Evolutionary conservation across 441 rosid genomes (phyloP), one percentile per base, ranked within the genome.

Genomic region (Lepidium campestre): DNA sequence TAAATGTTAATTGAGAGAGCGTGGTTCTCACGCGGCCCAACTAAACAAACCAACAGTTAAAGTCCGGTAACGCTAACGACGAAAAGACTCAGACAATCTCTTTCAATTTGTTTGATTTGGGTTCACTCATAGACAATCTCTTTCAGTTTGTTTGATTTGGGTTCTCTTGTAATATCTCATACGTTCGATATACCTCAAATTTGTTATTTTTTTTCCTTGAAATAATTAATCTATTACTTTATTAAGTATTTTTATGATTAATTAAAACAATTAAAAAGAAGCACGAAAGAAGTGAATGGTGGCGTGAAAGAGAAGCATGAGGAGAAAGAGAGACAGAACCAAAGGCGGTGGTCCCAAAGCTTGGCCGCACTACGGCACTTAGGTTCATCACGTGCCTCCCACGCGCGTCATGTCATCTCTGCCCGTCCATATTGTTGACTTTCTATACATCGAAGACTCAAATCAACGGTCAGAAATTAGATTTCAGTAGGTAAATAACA

Each of bases 241-340:
- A n/a, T n/a, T n/a, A n/a, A n/a, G n/a, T n/a, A n/a, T n/a, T n/a
- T n/a, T n/a, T n/a, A n/a, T n/a, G n/a, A n/a, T n/a, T 10, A 32
- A 32, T 32, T 7, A 32, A 32, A 7, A 32, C 5, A 32, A 32
- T 7, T 7, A 32, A 18, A 32, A 41, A 41, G 6, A 69, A 61
- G 19, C 58, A 61, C 10, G 46, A 49, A 52, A 35, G 66, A 52
- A 65, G 62, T 59, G 62, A 73, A 14, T 64, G 66, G 65, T 71
- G 65, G 70, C 73, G 77, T 73, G 77, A 67, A 67, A 67, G 64
- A 67, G 72, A 73, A 67, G 73, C 58, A 67, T 67, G 58, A 53
- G 35, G 46, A 37, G 23, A 62, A 32, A 49, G 39, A 36, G 40
- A 57, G 35, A 59, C 20, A 65, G 58, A 71, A 23, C 12, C 50